phyloP scores from a whole-genome alignment of 257 asterid genomes.

The Primulina huaijiensis region DNA sequence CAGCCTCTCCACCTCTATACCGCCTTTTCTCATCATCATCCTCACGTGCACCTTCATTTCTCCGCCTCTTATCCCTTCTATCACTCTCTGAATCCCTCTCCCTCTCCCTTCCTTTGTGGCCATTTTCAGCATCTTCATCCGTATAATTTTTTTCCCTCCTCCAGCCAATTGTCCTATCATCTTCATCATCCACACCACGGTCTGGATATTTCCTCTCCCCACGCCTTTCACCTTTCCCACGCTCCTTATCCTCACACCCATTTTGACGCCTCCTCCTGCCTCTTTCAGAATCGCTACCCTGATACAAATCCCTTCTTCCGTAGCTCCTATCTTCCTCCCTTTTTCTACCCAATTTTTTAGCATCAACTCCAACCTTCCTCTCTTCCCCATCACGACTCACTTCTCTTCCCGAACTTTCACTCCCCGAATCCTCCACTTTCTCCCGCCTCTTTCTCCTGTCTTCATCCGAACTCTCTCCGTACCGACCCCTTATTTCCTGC shows the following conservation, averaged over 20 bases:
- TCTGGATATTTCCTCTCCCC: conserved; percentile 31
- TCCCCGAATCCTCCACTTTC: conserved; percentile 18
- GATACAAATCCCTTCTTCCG: conserved; percentile 17
- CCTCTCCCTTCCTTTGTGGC: conserved; percentile 22
- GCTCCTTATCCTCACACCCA: conserved; percentile 19
- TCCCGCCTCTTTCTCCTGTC: conserved; percentile 26
- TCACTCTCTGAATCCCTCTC: conserved; percentile 27
- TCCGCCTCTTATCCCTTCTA: conserved; percentile 32
- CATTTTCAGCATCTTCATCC: conserved; percentile 30
- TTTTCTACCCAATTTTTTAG: conserved; percentile 14
- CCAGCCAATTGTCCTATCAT: conserved; percentile 21
- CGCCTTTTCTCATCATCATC: conserved; percentile 33
- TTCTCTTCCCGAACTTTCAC: conserved; percentile 28
- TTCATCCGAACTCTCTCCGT: conserved; percentile 22
- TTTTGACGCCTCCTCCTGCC: conserved; percentile 18
- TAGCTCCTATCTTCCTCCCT: conserved; percentile 19
- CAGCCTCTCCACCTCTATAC: conserved; percentile 26
- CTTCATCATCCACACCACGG: conserved; percentile 23
- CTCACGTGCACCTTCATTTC: conserved; percentile 27
- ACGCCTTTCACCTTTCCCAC: conserved; percentile 28
- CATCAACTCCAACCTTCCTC: conserved; percentile 19
- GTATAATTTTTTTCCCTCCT: conserved; percentile 17
- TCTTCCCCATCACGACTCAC: conserved; percentile 20
- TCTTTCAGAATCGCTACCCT: conserved; percentile 27
- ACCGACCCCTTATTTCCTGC: conserved; percentile 21